Evolutionary conservation across 139 green algal species (phyloP), one percentile per base, ranked within the genome.

Genomic region (Raphidocelis subcapitata): DNA sequence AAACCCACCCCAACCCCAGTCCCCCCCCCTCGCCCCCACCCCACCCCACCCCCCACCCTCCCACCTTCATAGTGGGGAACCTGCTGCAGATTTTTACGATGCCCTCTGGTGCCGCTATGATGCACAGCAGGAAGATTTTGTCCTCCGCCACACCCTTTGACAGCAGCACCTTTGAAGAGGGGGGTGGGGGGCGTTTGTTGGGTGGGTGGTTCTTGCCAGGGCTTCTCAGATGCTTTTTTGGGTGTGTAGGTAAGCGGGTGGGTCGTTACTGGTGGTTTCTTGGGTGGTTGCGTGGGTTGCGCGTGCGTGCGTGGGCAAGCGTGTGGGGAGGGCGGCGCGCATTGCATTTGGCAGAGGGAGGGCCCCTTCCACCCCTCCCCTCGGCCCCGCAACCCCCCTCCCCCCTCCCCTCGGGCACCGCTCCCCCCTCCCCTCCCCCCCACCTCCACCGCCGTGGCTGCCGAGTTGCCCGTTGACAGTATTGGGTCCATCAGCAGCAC

Each of bases 401-500:
- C 10, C 21, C n/a, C 24, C 33, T 51, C 14, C 16, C 52, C 14
- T 16, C 20, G 33, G 21, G 33, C 62, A 14, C 18, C 28, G 24
- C 2, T 31, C 63, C 52, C n/a, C n/a, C n/a, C n/a, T n/a, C n/a
- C n/a, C n/a, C n/a, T n/a, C n/a, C n/a, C n/a, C n/a, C 69, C 5
- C 55, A 90, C 85, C 82, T 90, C 73, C n/a, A 96, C 86, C 2
- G 89, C 90, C 31, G 83, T 77, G 21, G 78, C 72, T 1, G 92
- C 90, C 31, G 83, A 90, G 73, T 84, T 80, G 20, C 94, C 95
- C 0, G 92, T 98, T 23, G 83, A 94, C 49, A 99, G 80, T 28
- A 98, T 90, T 31, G 95, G 95, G 69, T 98, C 95, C 86, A 99
- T 86, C 20, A 99, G 82, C 69, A 99, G 75, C 67, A 98, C 95